Base-by-base conservation (phyloP, 495 filamentous ascomycete species). In the Thozetella sp. region DNA sequence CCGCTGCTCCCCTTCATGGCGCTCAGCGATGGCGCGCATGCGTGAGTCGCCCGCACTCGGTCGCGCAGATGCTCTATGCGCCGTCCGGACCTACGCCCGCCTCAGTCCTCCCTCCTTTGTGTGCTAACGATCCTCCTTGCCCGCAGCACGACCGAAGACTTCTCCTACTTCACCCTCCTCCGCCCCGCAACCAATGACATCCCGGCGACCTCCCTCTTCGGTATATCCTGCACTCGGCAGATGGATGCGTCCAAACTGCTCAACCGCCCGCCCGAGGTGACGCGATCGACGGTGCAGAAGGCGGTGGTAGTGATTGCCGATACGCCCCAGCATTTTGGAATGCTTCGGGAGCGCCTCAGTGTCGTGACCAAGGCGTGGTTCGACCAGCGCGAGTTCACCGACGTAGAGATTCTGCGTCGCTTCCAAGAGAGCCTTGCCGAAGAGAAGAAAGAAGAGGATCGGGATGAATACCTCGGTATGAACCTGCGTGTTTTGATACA, bases 331-430 rank as follows among this genome's bases (percentile, higher is more conserved):
- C 84, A 86, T 68, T 89, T 93, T 64, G 89, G 90, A 30, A 85
- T 90, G 76, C 76, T 93, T 65, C 84, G 92, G 68, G 92, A 96
- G 76, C 89, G 92, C 68, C 73, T 97, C 51, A 88, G 88, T 30
- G 86, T 96, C 51, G 93, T 99, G 22, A 97, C 95, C 24, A 88
- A 84, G 65, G 96, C 96, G 40, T 99, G 95, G 95, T 99, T 99
- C 78, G 89, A 88, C 52, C 95, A 99, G 81, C 89, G 87, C 85
- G 94, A 92, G 67, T 89, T 87, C 59, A 66, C 73, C 50, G 78
- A 83, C 61, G 77, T 73, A 17, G 76, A 83, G 56, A 81, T 83
- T 51, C 64, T 82, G 64, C 76, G 92, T 80, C 85, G 90, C 77
- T 98, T 99, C 63, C 93, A 96, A 68, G 95, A 97, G 72, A 94